Evolutionary conservation across 345 rosid species (phyloP), one percentile per base, ranked within the genome.

Genomic region (Theobroma cacao): DNA sequence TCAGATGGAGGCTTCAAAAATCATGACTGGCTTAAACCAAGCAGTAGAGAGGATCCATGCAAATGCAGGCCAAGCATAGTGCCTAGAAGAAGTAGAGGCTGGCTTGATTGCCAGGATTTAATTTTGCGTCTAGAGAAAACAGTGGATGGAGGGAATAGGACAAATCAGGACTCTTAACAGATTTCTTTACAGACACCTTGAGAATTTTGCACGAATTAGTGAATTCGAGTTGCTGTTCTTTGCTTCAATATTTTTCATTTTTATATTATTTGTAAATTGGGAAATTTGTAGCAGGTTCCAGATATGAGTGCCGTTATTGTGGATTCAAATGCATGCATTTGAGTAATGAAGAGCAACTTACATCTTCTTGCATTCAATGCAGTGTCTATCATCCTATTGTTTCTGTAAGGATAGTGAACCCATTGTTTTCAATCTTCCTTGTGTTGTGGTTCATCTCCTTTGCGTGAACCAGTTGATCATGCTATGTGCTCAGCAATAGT

Each of bases 41-140:
- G 53, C 80, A 24, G 77, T 78, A 62, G 85, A 83, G 79, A 80
- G 73, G 64, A 79, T 86, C 63, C 86, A 71, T 78, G 80, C 88
- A 20, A 82, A 83, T 78, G 78, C 85, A 7, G 78, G 84, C 74
- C 83, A 81, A 81, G 74, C 56, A 7, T 75, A 13, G 68, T 75
- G 36, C 74, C 75, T 75, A 7, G 28, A 67, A 66, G 70, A 80
- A 71, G 15, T 45, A 43, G 63, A 41, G 14, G 33, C 33, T 56
- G 5, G 33, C 65, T 41, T 12, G 8, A 30, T 71, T 13, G 5
- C 5, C 1, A 1, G 75, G 28, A 50, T 50, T 9, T 26, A 33
- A 10, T 68, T 67, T 47, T 47, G 15, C 26, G 9, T 4, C 17
- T 69, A 47, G 40, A 17, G 74, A 47, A 68, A 70, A 17, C 36